Evolutionary conservation across 2,329 filamentous ascomycete species (phyloP).

Genomic region (Nothophoma quercina): DNA sequence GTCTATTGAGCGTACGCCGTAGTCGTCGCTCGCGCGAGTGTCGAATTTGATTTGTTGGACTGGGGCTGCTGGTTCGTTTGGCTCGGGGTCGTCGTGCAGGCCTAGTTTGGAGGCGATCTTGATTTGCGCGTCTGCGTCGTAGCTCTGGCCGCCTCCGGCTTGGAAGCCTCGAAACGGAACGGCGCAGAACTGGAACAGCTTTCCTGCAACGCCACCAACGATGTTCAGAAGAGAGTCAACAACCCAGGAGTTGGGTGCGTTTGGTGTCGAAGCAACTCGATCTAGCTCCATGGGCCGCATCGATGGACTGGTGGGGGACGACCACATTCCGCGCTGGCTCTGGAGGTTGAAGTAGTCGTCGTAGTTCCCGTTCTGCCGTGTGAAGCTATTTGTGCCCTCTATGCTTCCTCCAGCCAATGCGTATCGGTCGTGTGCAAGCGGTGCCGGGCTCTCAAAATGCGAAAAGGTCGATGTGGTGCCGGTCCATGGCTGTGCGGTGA

Average conservation of each 20-base stretch:
- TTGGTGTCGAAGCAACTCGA: slow-evolving; percentile 25
- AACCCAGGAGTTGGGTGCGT: slow-evolving; percentile 30
- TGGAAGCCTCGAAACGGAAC: slow-evolving; percentile 83
- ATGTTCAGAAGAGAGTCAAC: slow-evolving; percentile 62
- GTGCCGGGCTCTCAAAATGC: slow-evolving; percentile 49
- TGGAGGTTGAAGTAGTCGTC: slow-evolving; percentile 53
- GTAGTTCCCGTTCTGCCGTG: slow-evolving; percentile 49
- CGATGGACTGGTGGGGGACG: slow-evolving; percentile 37
- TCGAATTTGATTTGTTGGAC: slow-evolving; percentile 33
- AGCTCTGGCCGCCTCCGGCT: slow-evolving; percentile 80
- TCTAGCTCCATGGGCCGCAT: slow-evolving; percentile 24
- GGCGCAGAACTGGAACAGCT: slow-evolving; percentile 83
- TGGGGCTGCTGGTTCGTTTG: slow-evolving; percentile 21
- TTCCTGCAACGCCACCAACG: slow-evolving; percentile 74
- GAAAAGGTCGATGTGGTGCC: slow-evolving; percentile 30
- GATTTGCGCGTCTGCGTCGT: slow-evolving; percentile 60
- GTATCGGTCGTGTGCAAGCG: slow-evolving; percentile 61
- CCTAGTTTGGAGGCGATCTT: slow-evolving; percentile 36
- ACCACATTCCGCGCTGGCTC: slow-evolving; percentile 48
- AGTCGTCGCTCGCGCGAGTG: slow-evolving; percentile 51
- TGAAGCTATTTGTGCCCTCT: slow-evolving; percentile 54
- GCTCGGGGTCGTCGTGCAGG: slow-evolving; percentile 29
- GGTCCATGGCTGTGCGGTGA: slow-evolving; percentile 29
- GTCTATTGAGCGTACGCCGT: slow-evolving; percentile 54
- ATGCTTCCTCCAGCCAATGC: slow-evolving; percentile 57